phyloP scores from a whole-genome alignment of 2,329 filamentous ascomycete species.

The Sclerotinia glacialis region DNA sequence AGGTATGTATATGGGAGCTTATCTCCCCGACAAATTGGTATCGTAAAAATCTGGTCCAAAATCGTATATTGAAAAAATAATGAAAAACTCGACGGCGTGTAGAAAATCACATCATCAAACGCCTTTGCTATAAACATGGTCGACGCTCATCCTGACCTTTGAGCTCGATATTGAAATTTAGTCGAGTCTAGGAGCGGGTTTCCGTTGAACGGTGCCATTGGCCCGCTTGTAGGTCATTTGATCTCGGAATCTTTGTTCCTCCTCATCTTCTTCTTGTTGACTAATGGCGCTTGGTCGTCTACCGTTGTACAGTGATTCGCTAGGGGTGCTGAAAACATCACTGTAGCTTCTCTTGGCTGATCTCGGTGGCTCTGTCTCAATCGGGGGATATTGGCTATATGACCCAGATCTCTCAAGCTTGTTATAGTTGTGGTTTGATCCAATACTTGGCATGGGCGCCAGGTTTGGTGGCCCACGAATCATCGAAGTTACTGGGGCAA shows the following conservation, averaged over 20 bases:
- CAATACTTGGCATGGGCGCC: constrained; percentile 22
- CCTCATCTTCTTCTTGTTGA: constrained; percentile 28
- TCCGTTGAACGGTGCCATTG: constrained; percentile 27
- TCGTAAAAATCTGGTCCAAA: constrained; percentile 8
- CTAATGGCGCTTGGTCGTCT: constrained; percentile 42
- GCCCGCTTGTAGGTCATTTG: constrained; percentile 38
- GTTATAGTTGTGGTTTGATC: constrained; percentile 21
- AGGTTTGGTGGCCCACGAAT: constrained; percentile 24
- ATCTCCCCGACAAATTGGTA: constrained; percentile 17
- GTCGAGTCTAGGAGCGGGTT: background rate
- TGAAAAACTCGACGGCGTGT: constrained; percentile 9
- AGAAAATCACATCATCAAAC: constrained; percentile 4
- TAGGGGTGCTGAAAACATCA: constrained; percentile 30
- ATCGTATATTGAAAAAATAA: constrained; percentile 9
- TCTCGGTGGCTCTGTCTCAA: constrained; percentile 26
- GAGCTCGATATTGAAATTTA: background rate
- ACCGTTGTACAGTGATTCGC: constrained; percentile 44
- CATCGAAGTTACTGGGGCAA: constrained; percentile 27
- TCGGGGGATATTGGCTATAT: constrained; percentile 29
- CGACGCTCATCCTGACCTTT: too few species aligned
- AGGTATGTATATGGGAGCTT: background rate
- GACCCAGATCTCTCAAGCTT: constrained; percentile 27
- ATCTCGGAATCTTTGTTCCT: constrained; percentile 24
- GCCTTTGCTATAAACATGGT: constrained; percentile 11
- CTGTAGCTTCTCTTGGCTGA: constrained; percentile 32